A percentile compares a stretch with the other conserved stretches of the same genome.
phyloP scores from a whole-genome alignment of 2,329 filamentous ascomycete genomes.

The Aspergillus ustus region DNA sequence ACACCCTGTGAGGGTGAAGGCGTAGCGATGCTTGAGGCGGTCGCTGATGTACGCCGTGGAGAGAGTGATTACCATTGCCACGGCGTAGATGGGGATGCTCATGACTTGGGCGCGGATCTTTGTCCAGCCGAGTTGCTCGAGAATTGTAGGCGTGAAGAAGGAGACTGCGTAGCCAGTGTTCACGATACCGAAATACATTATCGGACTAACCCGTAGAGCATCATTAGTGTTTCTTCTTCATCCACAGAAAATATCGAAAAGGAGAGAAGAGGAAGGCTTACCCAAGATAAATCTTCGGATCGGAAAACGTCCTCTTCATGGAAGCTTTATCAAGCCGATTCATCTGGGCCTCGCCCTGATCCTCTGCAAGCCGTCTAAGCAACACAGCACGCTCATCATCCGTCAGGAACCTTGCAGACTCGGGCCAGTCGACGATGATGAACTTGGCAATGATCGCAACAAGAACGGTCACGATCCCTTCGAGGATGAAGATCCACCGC shows the following conservation, averaged over 20 bases:
- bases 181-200: slow-evolving; percentile 23
- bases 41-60: slow-evolving; percentile 20
- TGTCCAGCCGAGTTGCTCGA: slow-evolving; percentile 39
- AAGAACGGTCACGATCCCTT: slow-evolving; percentile 19
- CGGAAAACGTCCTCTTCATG: slow-evolving; percentile 14
- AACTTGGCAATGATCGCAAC: slow-evolving; percentile 21
- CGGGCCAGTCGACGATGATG: slow-evolving; percentile 23
- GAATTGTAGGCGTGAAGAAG: slow-evolving; percentile 39
- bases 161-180: slow-evolving; percentile 23
- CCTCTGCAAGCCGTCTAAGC: slow-evolving; percentile 20
- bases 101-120: slow-evolving; percentile 36
- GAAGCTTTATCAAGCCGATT: slow-evolving; percentile 12
- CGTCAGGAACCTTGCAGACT: slow-evolving; percentile 20
- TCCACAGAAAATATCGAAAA: background rate
- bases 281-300: slow-evolving; percentile 26
- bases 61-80: slow-evolving; percentile 33
- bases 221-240: background rate
- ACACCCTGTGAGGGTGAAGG: slow-evolving; percentile 20
- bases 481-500: slow-evolving; percentile 26
- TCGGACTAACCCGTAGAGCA: background rate
- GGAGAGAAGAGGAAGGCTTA: slow-evolving; percentile 20
- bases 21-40: slow-evolving; percentile 18
- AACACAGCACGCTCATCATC: slow-evolving; percentile 21
- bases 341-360: slow-evolving; percentile 19
- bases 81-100: slow-evolving; percentile 38